Base-by-base conservation (phyloP, 176 grass and related monocot species). In the Ensete ventricosum region DNA sequence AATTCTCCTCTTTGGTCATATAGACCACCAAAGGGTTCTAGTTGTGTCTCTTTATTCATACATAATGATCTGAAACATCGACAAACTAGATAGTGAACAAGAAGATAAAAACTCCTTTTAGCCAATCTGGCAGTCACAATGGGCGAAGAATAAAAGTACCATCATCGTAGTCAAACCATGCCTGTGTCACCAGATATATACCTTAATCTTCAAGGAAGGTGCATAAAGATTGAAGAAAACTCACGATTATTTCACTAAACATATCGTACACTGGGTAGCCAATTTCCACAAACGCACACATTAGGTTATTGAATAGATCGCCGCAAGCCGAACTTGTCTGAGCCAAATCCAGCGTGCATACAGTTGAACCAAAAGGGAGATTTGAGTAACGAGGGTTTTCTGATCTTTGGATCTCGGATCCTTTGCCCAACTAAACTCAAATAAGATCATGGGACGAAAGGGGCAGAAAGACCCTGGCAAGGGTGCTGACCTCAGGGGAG, bases 401-500 rank as follows among this genome's bases (percentile, higher is more conserved):
- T n/a, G 16, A 19, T 50, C 7, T 50, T 49, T 6, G 34, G 66
- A 69, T 69, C 29, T n/a, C 14, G 25, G 67, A 70, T 70, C 67
- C 67, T 20, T 48, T 23, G 3, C 50, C 57, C 50, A 55, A 4
- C 12, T 48, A 80, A 53, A 72, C n/a, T 54, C 57, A 1, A 79
- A 53, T 43, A 43, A 43, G 67, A 51, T 68, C 23, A 79, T 11
- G 22, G 52, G 17, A 55, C n/a, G 74, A 20, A 73, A 6, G 53
- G 10, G 66, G 73, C 69, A 79, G 29, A 14, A 11, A 66, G 67
- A 17, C 19, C 2, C 7, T 14, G 70, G 23, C 13, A 12, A 14
- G 51, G 17, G 50, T 24, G 62, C 34, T 52, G 73, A 98, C 94
- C 94, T 98, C 87, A 11, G 94, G 94, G 62, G 85, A 75, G 75